phyloP scores from a whole-genome alignment of 2,329 filamentous ascomycete genomes.

The Xylariaceae sp. region DNA sequence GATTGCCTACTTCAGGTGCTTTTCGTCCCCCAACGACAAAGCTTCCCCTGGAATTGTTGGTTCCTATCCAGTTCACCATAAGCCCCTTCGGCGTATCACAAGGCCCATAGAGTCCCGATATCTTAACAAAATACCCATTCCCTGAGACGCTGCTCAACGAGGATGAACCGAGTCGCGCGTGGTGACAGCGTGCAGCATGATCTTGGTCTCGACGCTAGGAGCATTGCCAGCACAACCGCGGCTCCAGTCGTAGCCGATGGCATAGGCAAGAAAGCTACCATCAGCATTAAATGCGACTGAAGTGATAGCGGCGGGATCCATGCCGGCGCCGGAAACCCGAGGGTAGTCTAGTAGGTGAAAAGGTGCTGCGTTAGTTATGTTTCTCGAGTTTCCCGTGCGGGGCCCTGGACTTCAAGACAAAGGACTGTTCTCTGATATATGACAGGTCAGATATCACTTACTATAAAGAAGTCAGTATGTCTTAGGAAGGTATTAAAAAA shows the following conservation, averaged over 20 bases:
- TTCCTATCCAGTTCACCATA: neutral
- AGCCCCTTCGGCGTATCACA: neutral
- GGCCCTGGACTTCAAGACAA: too few relatives aligned
- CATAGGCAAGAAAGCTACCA: conserved; percentile 58
- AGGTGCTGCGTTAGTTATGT: neutral
- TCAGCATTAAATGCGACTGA: conserved; percentile 60
- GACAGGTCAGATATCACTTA: too few relatives aligned
- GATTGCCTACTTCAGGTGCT: conserved; percentile 10
- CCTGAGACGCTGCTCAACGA: neutral
- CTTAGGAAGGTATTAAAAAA: too few relatives aligned
- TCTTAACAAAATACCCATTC: conserved; percentile 4
- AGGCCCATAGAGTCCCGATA: neutral
- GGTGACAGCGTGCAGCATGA: conserved; percentile 30
- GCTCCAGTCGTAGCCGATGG: conserved; percentile 71
- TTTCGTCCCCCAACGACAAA: conserved; percentile 1
- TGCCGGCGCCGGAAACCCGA: conserved; percentile 31
- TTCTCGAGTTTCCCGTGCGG: too few relatives aligned
- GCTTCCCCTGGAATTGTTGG: neutral
- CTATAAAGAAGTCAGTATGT: too few relatives aligned
- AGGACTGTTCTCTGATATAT: too few relatives aligned
- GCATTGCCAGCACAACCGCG: conserved; percentile 51
- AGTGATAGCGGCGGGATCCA: conserved; percentile 50
- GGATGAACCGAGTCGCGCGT: conserved; percentile 16
- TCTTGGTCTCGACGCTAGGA: conserved; percentile 21
- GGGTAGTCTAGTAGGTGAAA: neutral